Percentiles rank a stretch among this genome's conserved stretches.
Evolutionary conservation across 495 filamentous ascomycete genomes (phyloP).

Genomic region (Opeltia flavorubescens): DNA sequence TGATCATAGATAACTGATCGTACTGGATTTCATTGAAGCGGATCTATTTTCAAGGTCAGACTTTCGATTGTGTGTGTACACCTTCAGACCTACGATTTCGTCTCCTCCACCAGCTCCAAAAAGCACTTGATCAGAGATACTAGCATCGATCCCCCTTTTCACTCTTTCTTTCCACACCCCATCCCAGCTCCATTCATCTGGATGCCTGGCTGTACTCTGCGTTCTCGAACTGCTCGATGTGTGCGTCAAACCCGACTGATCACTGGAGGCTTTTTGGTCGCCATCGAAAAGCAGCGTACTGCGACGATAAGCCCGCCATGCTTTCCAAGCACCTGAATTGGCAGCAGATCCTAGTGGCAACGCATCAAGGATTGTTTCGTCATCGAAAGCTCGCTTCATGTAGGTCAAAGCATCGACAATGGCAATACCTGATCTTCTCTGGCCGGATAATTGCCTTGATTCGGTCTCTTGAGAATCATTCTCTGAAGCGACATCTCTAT

Average conservation of each 20-base stretch:
- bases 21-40: conserved; percentile 54
- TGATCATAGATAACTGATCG: conserved; percentile 5
- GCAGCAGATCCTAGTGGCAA: conserved; percentile 70
- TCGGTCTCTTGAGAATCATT: background rate
- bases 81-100: conserved; percentile 43
- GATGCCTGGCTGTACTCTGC: conserved; percentile 31
- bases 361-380: conserved; percentile 59
- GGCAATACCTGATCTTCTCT: conserved; percentile 13
- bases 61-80: background rate
- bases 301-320: conserved; percentile 60
- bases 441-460: background rate
- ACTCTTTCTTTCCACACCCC: conserved; percentile 84
- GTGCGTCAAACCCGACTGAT: background rate
- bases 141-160: conserved; percentile 58
- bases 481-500: conserved; percentile 3
- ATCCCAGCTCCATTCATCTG: conserved; percentile 90
- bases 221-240: no score
- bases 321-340: conserved; percentile 81
- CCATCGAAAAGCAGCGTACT: conserved; percentile 3
- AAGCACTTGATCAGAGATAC: conserved; percentile 59
- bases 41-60: conserved; percentile 36
- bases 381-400: conserved; percentile 66
- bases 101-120: conserved; percentile 51
- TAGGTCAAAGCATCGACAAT: conserved; percentile 60
- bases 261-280: background rate